Evolutionary conservation across 306 rosid species (phyloP), one percentile per base, ranked within the genome.

Genomic region (Glycine soja): DNA sequence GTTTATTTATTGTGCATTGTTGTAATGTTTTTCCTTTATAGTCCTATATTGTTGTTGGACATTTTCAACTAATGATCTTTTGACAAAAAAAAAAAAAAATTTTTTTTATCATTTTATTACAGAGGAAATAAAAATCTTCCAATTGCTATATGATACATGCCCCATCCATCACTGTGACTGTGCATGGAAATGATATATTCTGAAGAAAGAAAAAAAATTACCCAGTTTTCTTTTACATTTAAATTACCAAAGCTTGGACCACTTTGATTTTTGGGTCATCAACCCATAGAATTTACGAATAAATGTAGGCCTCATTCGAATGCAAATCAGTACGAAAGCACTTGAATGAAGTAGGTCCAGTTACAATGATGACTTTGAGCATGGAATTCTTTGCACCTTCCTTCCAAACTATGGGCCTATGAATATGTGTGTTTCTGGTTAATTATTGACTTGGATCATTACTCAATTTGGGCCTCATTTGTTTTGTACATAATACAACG

Each of bases 331-430:
- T 69, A 82, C 86, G 69, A 52, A 51, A 54, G 40, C 75, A 86
- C 88, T 82, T 86, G 88, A 82, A 82, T 78, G 84, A 67, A 52
- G 88, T 74, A 78, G 84, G 86, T 53, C 81, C 71, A 78, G 4
- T 24, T 52, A 74, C 73, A 82, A 82, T 86, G 40, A 82, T 82
- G 84, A 74, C 53, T n/a, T 75, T 4, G 15, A 70, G 12, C 30
- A 46, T 45, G 59, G 69, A 43, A 80, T 62, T 75, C 38, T 32
- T 74, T 47, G 6, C 32, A 42, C 45, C 52, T 57, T 59, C 14
- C 2, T 45, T 58, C 46, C 54, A 51, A 61, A 58, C 4, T 0
- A 68, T 52, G 85, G 81, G 79, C 54, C 85, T 85, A 79, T 71
- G 8, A 18, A 57, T 1, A 66, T 45, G 48, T 13, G 6, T 46